A percentile compares a stretch with the other conserved stretches of the same genome.
Evolutionary conservation across 1,284 basidiomycete species (phyloP).

Genomic region (Marasmius tenuissimus): DNA sequence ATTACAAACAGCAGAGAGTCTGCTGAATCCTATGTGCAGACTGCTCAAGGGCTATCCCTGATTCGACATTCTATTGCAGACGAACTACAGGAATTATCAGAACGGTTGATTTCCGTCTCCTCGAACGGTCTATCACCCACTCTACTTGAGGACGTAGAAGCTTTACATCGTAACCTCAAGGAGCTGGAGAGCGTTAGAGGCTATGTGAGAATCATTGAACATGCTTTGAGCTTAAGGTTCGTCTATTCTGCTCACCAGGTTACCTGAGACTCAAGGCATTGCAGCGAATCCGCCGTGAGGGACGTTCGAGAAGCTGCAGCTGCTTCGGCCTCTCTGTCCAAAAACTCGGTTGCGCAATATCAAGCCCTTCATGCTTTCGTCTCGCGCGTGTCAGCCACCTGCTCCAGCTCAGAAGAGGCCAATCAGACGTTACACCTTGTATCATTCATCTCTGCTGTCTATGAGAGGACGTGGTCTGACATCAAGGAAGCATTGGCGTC

Average conservation of each 20-base stretch:
- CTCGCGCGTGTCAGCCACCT: constrained; percentile 40
- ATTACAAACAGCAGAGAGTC: constrained; percentile 43
- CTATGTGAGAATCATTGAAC: constrained; percentile 76
- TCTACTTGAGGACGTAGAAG: constrained; percentile 80
- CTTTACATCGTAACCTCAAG: constrained; percentile 67
- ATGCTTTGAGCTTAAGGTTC: constrained; percentile 73
- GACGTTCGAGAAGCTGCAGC: constrained; percentile 37
- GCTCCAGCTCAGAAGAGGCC: constrained; percentile 45
- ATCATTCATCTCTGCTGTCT: constrained; percentile 55
- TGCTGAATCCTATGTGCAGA: constrained; percentile 48
- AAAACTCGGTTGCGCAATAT: constrained; percentile 56
- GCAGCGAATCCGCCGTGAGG: constrained; percentile 56
- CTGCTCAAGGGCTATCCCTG: constrained; percentile 74
- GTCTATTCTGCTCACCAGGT: constrained; percentile 21
- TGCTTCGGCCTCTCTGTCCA: constrained; percentile 39
- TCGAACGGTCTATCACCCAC: constrained; percentile 52
- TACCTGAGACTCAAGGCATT: constrained; percentile 3
- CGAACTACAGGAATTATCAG: constrained; percentile 68
- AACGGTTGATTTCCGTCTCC: constrained; percentile 62
- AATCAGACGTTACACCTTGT: constrained; percentile 54
- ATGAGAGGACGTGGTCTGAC: constrained; percentile 71
- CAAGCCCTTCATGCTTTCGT: constrained; percentile 63
- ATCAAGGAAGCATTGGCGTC: constrained; percentile 65
- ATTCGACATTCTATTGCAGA: constrained; percentile 75
- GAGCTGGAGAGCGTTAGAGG: constrained; percentile 73